phyloP scores from a whole-genome alignment of 768 basidiomycete genomes.

The Leccinum variicolor region DNA sequence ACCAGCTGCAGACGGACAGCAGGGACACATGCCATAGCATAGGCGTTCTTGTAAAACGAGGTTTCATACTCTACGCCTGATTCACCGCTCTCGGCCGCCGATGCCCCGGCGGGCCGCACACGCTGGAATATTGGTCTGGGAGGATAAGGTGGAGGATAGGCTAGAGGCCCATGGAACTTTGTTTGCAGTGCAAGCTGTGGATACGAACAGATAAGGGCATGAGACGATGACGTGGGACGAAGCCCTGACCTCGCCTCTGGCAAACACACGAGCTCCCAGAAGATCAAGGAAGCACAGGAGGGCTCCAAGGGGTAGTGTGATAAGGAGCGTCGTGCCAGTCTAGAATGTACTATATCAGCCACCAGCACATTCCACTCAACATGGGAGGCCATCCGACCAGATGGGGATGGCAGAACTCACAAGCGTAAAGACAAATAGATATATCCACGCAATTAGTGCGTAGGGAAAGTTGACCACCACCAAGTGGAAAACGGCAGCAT shows the following conservation, averaged over 20 bases:
- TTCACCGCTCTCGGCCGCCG: slow-evolving; percentile 48
- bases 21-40: slow-evolving; percentile 61
- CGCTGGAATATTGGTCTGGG: slow-evolving; percentile 76
- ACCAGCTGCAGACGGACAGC: not conserved
- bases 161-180: slow-evolving; percentile 64
- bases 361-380: slow-evolving; percentile 11
- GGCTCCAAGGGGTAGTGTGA: slow-evolving; percentile 74
- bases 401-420: slow-evolving; percentile 41
- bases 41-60: slow-evolving; percentile 79
- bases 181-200: slow-evolving; percentile 62
- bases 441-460: slow-evolving; percentile 74
- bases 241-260: slow-evolving; percentile 61
- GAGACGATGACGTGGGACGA: not conserved
- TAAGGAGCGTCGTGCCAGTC: slow-evolving; percentile 77
- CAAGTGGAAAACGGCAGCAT: slow-evolving; percentile 64
- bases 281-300: slow-evolving; percentile 76
- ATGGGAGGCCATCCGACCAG: not conserved
- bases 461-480: slow-evolving; percentile 75
- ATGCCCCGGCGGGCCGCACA: slow-evolving; percentile 43
- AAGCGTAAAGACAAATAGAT: slow-evolving; percentile 76
- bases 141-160: slow-evolving; percentile 61
- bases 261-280: slow-evolving; percentile 66
- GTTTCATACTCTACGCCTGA: slow-evolving; percentile 46
- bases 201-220: slow-evolving; percentile 13
- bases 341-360: slow-evolving; percentile 29